These are phyloP conservation scores for Entonaema liquescens DNA, from an alignment of 495 filamentous ascomycete species.

Conservation along the genomic window DNA sequence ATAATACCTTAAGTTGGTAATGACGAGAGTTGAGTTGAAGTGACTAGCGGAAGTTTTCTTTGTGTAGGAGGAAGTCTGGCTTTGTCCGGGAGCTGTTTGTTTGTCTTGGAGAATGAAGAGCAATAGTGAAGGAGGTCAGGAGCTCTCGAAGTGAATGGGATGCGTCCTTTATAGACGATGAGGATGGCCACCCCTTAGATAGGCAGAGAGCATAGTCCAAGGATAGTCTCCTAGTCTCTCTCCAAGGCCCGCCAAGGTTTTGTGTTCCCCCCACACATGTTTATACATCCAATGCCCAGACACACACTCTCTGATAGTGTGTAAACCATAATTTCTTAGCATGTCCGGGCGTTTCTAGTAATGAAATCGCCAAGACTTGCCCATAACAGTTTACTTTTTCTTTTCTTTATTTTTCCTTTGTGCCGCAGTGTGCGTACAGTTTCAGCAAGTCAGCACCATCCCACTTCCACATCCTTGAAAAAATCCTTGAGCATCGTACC, in stretches of 20 bases:
- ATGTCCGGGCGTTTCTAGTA: conserved; percentile 18
- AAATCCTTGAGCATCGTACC: conserved; percentile 29
- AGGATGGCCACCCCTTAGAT: conserved; percentile 10
- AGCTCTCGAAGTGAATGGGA: conserved; percentile 20
- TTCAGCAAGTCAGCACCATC: conserved; percentile 32
- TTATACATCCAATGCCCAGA: conserved; percentile 36
- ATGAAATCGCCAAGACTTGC: conserved; percentile 46
- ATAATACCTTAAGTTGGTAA: conserved; percentile 11
- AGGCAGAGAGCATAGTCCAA: neutral
- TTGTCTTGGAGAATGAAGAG: conserved; percentile 27
- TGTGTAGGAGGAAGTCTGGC: neutral
- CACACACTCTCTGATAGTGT: conserved; percentile 18
- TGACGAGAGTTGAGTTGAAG: conserved; percentile 1
- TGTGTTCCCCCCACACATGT: conserved; percentile 30
- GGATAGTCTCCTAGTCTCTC: too few relatives aligned
- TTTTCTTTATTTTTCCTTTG: conserved; percentile 4
- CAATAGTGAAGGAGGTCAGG: conserved; percentile 7
- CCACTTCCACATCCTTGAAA: conserved; percentile 20
- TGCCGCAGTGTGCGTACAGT: conserved; percentile 29
- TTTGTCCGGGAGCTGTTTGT: conserved; percentile 30
- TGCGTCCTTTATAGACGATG: conserved; percentile 34
- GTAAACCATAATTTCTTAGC: conserved; percentile 14
- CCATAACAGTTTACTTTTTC: conserved; percentile 31
- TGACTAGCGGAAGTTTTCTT: neutral
- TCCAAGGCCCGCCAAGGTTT: conserved; percentile 30